Conservation (phyloP, 768 basidiomycete species). For the Pleurotus cornucopiae region DNA sequence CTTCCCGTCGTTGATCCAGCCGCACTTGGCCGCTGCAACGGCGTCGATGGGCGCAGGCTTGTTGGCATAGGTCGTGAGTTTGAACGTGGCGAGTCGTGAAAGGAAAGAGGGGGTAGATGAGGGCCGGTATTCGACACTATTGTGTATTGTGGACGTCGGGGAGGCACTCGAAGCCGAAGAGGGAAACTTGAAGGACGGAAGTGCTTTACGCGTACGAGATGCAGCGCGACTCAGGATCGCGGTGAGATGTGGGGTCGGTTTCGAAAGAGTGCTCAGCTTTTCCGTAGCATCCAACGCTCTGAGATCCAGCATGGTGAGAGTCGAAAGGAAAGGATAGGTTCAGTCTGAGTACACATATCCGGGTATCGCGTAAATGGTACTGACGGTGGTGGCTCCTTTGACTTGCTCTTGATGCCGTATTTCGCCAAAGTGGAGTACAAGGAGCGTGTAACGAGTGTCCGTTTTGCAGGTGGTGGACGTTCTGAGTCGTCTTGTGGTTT, state of each 20-base stretch:
- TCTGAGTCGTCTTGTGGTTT: conserved; percentile 26
- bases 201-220: conserved; percentile 45
- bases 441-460: conserved; percentile 46
- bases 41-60: conserved; percentile 73
- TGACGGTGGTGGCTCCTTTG: conserved; percentile 29
- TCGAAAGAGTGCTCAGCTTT: conserved; percentile 30
- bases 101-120: conserved; percentile 75
- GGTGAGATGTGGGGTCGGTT: conserved; percentile 63
- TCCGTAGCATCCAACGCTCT: background rate
- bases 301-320: background rate
- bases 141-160: conserved; percentile 20
- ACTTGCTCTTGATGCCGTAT: conserved; percentile 59
- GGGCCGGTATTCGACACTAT: conserved; percentile 67
- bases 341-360: background rate
- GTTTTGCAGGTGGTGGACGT: conserved; percentile 49
- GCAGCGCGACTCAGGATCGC: conserved; percentile 70
- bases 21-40: conserved; percentile 77
- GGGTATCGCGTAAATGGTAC: background rate
- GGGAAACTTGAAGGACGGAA: conserved; percentile 38
- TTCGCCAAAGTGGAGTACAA: conserved; percentile 78
- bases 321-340: background rate
- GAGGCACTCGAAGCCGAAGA: conserved; percentile 23
- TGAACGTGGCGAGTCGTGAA: conserved; percentile 71
- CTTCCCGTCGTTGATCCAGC: conserved; percentile 82
- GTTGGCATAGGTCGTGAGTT: conserved; percentile 74